Conservation (phyloP, 179 eudicot species). For the Nepenthes alata region DNA sequence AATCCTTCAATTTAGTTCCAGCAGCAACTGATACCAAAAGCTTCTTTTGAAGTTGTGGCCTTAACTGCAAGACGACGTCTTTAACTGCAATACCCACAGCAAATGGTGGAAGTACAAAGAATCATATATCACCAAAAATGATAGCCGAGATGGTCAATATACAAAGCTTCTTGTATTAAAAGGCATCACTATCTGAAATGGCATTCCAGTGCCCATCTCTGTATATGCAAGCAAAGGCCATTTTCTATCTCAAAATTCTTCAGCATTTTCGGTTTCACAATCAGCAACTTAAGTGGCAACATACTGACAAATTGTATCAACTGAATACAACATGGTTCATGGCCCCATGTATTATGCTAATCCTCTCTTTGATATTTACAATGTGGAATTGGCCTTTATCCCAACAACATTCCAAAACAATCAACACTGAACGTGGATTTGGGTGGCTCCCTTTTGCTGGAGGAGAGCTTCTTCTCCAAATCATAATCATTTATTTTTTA, state of each 20-base stretch:
- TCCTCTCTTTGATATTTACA: too few relatives aligned
- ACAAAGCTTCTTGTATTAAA: not conserved
- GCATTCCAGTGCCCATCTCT: too few relatives aligned
- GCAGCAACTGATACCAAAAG: slow-evolving; percentile 91
- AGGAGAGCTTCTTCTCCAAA: too few relatives aligned
- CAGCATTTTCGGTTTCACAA: not conserved
- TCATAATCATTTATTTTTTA: too few relatives aligned
- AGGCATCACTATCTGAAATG: not conserved
- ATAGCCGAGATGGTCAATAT: not conserved
- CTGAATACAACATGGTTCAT: too few relatives aligned
- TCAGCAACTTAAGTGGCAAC: not conserved
- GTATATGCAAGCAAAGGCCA: not conserved
- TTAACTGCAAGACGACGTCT: slow-evolving; percentile 54
- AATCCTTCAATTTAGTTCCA: slow-evolving; percentile 71
- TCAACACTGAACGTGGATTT: too few relatives aligned
- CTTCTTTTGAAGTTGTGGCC: slow-evolving; percentile 59
- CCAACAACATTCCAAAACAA: too few relatives aligned
- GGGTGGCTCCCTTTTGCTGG: too few relatives aligned
- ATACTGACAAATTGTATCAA: not conserved
- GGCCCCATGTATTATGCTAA: too few relatives aligned
- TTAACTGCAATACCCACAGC: slow-evolving; percentile 38
- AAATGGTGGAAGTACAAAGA: not conserved
- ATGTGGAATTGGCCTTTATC: too few relatives aligned
- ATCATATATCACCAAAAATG: not conserved
- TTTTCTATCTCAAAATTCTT: not conserved